These are phyloP conservation scores for Hibiscus trionum DNA, from an alignment of 345 rosid genomes.

Conservation along the genomic window DNA sequence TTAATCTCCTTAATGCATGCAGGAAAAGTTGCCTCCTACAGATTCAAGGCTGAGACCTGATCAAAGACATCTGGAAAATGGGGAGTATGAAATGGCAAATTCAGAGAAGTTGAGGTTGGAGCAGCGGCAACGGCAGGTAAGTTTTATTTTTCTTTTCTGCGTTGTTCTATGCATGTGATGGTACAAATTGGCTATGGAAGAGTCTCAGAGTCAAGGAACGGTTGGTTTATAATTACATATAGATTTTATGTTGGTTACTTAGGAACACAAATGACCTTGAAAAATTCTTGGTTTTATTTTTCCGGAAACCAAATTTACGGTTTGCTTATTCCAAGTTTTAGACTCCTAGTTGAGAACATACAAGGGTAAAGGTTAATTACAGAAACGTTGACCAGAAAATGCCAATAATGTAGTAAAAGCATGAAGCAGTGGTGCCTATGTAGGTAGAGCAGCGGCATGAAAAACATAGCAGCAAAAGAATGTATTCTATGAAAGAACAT, in stretches of 20 bases:
- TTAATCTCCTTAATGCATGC: slow-evolving; percentile 7
- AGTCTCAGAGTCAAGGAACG: not conserved
- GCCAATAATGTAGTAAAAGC: too few relatives aligned
- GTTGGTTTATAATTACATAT: not conserved
- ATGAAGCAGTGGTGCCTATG: too few relatives aligned
- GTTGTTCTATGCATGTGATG: not conserved
- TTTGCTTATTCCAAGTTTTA: not conserved
- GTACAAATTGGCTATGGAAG: not conserved
- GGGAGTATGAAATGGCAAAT: slow-evolving; percentile 96
- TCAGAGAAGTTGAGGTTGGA: slow-evolving; percentile 90
- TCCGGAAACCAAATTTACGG: not conserved
- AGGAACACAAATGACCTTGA: not conserved
- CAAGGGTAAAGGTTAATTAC: too few relatives aligned
- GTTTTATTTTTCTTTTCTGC: not conserved
- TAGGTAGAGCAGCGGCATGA: not conserved
- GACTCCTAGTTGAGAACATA: not conserved
- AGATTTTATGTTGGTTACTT: not conserved
- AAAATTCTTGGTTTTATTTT: too few relatives aligned
- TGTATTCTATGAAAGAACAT: not conserved
- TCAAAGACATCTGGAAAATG: slow-evolving; percentile 81
- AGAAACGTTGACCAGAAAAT: too few relatives aligned
- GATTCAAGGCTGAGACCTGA: slow-evolving; percentile 98
- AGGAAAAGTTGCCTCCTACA: slow-evolving; percentile 97
- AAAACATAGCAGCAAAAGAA: not conserved
- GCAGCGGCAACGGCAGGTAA: slow-evolving; percentile 94